Evolutionary conservation across 2,329 filamentous ascomycete genomes (phyloP).

Genomic region (Nothomitra cinnamomea): DNA sequence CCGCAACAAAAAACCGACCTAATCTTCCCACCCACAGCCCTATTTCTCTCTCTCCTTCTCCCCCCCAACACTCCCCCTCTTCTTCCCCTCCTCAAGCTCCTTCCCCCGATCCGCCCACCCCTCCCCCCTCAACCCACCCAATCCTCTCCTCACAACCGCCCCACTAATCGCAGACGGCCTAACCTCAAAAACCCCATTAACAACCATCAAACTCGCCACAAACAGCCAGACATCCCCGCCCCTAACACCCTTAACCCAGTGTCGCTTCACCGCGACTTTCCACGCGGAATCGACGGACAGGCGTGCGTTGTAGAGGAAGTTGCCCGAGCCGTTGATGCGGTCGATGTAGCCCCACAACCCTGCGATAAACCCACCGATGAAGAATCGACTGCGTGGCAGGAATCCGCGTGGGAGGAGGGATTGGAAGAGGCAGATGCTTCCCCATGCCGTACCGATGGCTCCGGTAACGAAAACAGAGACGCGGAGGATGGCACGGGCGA

Average conservation of each 20-base stretch:
- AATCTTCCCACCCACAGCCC: background rate
- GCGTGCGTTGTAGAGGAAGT: constrained; percentile 65
- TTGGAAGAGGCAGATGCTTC: constrained; percentile 78
- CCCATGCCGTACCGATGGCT: constrained; percentile 77
- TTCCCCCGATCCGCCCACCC: constrained; percentile 48
- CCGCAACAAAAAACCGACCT: too few relatives aligned
- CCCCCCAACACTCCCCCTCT: background rate
- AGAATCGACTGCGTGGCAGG: constrained; percentile 72
- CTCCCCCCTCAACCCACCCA: constrained; percentile 59
- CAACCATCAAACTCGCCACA: constrained; percentile 57
- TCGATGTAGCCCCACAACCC: constrained; percentile 76
- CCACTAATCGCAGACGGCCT: constrained; percentile 52
- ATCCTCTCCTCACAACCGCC: constrained; percentile 47
- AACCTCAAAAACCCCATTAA: constrained; percentile 61
- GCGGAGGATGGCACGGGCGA: constrained; percentile 44
- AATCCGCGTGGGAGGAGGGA: constrained; percentile 54
- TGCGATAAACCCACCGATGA: constrained; percentile 70
- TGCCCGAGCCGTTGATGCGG: constrained; percentile 41
- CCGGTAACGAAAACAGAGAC: constrained; percentile 66
- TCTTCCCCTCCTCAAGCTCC: background rate
- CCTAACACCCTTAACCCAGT: constrained; percentile 70
- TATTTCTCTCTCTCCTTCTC: background rate
- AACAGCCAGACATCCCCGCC: constrained; percentile 78
- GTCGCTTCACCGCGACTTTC: constrained; percentile 84
- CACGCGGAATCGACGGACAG: constrained; percentile 69